Percentiles rank a stretch among this genome's conserved stretches.
Conservation (phyloP, 352 stramenopile species). For the Saprolegnia diclina region DNA sequence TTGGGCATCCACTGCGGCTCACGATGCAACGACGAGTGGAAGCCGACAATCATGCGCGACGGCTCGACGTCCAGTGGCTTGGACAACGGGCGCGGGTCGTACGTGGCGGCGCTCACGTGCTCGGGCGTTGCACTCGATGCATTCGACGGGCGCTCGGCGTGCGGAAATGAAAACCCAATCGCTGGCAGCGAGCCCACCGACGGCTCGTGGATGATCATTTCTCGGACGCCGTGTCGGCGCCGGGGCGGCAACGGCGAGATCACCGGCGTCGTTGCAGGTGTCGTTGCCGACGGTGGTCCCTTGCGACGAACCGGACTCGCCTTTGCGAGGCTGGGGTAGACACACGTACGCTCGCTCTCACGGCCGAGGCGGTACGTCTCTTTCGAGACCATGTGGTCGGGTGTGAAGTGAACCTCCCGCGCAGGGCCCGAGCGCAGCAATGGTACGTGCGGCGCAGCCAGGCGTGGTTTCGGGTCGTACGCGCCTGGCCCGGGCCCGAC, state of each 20-base stretch:
- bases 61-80: conserved; percentile 1
- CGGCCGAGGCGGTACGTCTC: neutral
- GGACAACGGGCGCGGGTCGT: neutral
- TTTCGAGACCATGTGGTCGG: neutral
- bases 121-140: neutral
- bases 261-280: too few relatives aligned
- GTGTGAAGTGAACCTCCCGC: neutral
- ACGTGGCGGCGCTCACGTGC: conserved; percentile 4
- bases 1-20: conserved; percentile 8
- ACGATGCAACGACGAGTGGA: conserved; percentile 11
- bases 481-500: conserved; percentile 5
- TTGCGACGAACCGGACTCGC: neutral
- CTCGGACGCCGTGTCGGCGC: too few relatives aligned
- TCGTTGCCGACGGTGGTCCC: neutral
- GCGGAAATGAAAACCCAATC: neutral
- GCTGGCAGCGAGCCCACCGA: neutral
- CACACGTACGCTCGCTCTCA: neutral
- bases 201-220: neutral
- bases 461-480: neutral
- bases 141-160: neutral
- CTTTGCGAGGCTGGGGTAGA: neutral
- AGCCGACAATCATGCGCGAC: conserved; percentile 10
- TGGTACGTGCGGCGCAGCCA: too few relatives aligned
- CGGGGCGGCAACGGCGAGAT: too few relatives aligned
- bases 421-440: neutral